These are phyloP conservation scores for Emergomyces orientalis DNA, from an alignment of 2,329 filamentous ascomycete species.

Conservation along the genomic window DNA sequence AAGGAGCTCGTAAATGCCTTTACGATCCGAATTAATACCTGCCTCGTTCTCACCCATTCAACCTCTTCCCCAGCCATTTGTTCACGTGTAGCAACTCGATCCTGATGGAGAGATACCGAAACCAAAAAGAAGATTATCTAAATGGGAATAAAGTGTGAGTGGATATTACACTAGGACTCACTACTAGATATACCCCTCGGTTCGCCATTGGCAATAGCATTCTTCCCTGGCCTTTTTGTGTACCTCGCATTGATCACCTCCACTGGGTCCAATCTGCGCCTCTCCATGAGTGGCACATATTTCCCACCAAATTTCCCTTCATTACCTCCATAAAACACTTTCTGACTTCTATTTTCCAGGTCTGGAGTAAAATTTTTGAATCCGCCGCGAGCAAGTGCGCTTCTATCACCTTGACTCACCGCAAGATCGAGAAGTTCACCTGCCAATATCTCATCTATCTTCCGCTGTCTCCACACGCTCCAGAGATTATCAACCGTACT, in stretches of 20 bases:
- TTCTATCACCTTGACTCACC: conserved; percentile 35
- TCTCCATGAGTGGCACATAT: conserved; percentile 50
- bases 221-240: conserved; percentile 24
- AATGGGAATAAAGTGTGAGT: background rate
- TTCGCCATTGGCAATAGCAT: conserved; percentile 1
- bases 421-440: conserved; percentile 60
- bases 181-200: background rate
- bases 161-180: background rate
- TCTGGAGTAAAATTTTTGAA: conserved; percentile 20
- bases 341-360: conserved; percentile 34
- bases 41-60: background rate
- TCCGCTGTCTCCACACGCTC: conserved; percentile 70
- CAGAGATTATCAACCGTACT: conserved; percentile 68
- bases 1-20: conserved; percentile 70
- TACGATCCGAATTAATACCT: conserved; percentile 54
- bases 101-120: background rate
- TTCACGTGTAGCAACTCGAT: background rate
- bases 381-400: conserved; percentile 19
- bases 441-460: conserved; percentile 83
- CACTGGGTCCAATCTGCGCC: conserved; percentile 47
- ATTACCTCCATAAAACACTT: conserved; percentile 52
- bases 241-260: conserved; percentile 56
- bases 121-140: background rate
- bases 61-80: background rate
- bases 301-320: conserved; percentile 45